Evolutionary conservation across 1,284 basidiomycete species (phyloP).

Genomic region (Phylloboletellus chloephorus): DNA sequence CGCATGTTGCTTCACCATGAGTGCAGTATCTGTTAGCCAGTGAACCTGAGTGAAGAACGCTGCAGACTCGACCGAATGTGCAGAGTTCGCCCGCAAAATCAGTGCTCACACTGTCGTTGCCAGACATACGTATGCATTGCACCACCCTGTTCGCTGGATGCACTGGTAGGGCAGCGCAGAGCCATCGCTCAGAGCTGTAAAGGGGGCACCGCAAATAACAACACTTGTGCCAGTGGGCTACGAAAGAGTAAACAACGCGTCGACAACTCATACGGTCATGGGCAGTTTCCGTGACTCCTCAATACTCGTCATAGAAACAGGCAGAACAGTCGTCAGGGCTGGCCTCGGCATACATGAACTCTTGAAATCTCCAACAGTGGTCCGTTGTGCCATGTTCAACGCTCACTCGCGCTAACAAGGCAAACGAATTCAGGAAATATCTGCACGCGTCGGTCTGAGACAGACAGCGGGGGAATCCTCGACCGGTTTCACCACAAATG

Average conservation of each 20-base stretch:
- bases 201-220: no score
- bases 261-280: constrained; percentile 21
- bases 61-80: no score
- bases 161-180: no score
- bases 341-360: constrained; percentile 80
- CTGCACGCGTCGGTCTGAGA: constrained; percentile 70
- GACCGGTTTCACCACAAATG: constrained; percentile 20
- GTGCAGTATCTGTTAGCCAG: no score
- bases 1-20: no score
- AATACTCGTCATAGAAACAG: constrained; percentile 77
- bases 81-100: no score
- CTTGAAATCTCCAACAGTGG: constrained; percentile 67
- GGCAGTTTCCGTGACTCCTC: constrained; percentile 77
- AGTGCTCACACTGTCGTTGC: no score
- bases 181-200: no score
- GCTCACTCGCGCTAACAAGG: constrained; percentile 6
- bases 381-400: constrained; percentile 36
- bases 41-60: no score
- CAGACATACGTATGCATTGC: no score
- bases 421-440: constrained; percentile 47
- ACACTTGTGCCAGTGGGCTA: no score
- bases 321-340: constrained; percentile 65
- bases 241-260: constrained; percentile 12
- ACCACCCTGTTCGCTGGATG: no score
- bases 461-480: constrained; percentile 34